These are phyloP conservation scores for peach (Prunus persica) DNA, from an alignment of 306 rosid species.

Conservation along the genomic window Prunus_persica_NCBIv2 NC_034009.1:40294001-40294500, in stretches of 20 bases:
- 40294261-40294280: neutral
- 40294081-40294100: constrained; percentile 42
- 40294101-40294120: constrained; percentile 50
- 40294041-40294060: constrained; percentile 61
- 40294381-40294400: neutral
- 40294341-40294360: neutral
- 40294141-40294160: neutral
- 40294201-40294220: neutral
- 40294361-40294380: neutral
- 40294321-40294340: neutral
- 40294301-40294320: neutral
- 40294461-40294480: neutral
- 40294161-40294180: neutral
- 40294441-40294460: neutral
- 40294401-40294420: neutral
- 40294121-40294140: constrained; percentile 35
- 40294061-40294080: constrained; percentile 53
- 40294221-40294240: neutral
- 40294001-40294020: constrained; percentile 45
- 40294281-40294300: neutral
- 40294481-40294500: neutral
- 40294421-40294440: neutral
- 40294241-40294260: neutral
- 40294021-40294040: constrained; percentile 65
- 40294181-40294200: neutral